phyloP scores from a whole-genome alignment of 352 stramenopile species.

The Peronosclerospora sorghi region DNA sequence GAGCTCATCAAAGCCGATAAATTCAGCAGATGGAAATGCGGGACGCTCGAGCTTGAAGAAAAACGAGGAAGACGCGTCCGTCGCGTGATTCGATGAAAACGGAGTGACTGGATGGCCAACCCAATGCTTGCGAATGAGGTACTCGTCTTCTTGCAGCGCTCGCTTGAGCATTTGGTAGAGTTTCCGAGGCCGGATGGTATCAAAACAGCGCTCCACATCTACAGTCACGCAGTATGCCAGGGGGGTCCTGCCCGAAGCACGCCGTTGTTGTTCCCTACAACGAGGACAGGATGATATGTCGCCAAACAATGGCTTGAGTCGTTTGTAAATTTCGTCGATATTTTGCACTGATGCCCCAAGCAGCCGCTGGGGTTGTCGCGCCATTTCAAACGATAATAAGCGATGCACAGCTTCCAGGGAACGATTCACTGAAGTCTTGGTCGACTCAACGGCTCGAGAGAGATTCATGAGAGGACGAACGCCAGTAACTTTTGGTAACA shows the following conservation, averaged over 20 bases:
- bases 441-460: constrained; percentile 23
- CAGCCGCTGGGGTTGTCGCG: constrained; percentile 35
- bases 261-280: constrained; percentile 15
- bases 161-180: constrained; percentile 59
- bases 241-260: constrained; percentile 1
- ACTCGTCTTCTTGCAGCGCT: constrained; percentile 52
- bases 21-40: constrained; percentile 40
- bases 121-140: constrained; percentile 67
- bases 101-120: constrained; percentile 38
- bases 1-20: constrained; percentile 42
- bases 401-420: constrained; percentile 47
- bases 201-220: constrained; percentile 74
- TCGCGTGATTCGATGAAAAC: constrained; percentile 2
- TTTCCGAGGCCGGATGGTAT: constrained; percentile 60
- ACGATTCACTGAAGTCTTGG: constrained; percentile 41
- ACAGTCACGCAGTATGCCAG: constrained; percentile 51
- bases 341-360: constrained; percentile 50
- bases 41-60: constrained; percentile 54
- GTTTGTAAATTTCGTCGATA: constrained; percentile 54
- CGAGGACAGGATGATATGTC: constrained; percentile 20
- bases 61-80: constrained; percentile 8
- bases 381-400: constrained; percentile 49
- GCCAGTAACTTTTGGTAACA: constrained; percentile 56
- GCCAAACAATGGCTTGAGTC: constrained; percentile 34
- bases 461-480: constrained; percentile 75